phyloP scores from a whole-genome alignment of 345 rosid species.

The Rubroshorea leprosula region DNA sequence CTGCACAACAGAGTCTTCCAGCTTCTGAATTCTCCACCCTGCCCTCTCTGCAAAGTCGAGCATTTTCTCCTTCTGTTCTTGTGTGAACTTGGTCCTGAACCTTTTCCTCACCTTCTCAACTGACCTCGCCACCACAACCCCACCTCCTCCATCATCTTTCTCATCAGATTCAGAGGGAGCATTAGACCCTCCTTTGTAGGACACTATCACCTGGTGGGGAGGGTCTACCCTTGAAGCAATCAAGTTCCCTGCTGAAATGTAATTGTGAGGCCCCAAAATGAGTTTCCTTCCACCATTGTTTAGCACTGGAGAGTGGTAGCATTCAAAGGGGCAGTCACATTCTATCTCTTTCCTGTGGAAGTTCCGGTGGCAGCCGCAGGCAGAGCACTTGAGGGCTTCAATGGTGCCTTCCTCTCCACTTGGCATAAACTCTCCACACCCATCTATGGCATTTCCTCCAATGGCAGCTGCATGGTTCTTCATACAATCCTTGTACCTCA shows the following conservation, averaged over 20 bases:
- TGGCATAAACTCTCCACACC: slow-evolving; percentile 97
- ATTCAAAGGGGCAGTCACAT: slow-evolving; percentile 27
- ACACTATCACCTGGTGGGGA: slow-evolving; percentile 58
- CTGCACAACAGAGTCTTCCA: slow-evolving; percentile 73
- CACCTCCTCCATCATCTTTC: slow-evolving; percentile 39
- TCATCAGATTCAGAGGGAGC: slow-evolving; percentile 64
- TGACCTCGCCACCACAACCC: slow-evolving; percentile 26
- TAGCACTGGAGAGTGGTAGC: slow-evolving; percentile 9
- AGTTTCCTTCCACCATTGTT: slow-evolving; percentile 25
- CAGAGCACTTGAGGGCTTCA: slow-evolving; percentile 82
- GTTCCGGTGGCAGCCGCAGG: slow-evolving; percentile 85
- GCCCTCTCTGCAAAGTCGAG: slow-evolving; percentile 74
- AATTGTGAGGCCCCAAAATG: slow-evolving; percentile 27
- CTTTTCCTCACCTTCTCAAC: slow-evolving; percentile 55
- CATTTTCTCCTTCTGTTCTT: slow-evolving; percentile 91
- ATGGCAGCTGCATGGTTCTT: slow-evolving; percentile 90
- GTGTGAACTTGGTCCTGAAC: slow-evolving; percentile 75
- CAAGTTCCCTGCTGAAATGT: slow-evolving; percentile 24
- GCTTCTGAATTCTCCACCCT: slow-evolving; percentile 82
- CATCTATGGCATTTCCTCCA: slow-evolving; percentile 87
- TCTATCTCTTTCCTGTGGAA: slow-evolving; percentile 78
- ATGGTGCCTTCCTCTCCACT: slow-evolving; percentile 78
- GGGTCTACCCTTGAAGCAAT: slow-evolving; percentile 31
- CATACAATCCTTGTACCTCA: slow-evolving; percentile 67
- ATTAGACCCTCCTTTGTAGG: slow-evolving; percentile 33